phyloP scores from a whole-genome alignment of 1,139 yeast genomes.

The Taphrina betulina region DNA sequence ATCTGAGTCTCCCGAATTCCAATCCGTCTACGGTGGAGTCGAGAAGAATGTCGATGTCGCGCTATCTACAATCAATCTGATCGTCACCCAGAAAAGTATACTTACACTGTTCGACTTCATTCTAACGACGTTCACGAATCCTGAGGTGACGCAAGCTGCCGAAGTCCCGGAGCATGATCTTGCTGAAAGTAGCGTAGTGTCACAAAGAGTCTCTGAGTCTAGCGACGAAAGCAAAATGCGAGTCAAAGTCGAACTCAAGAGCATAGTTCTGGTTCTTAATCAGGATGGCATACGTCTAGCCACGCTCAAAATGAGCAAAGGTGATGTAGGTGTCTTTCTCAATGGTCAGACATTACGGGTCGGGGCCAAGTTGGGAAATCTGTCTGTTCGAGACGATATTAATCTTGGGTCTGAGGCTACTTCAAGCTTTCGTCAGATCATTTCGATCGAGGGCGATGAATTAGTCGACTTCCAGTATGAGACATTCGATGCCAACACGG shows the following conservation, averaged over 20 bases:
- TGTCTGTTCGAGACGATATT: constrained; percentile 74
- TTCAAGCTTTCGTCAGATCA: constrained; percentile 62
- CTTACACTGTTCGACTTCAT: constrained; percentile 77
- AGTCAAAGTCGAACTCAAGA: constrained; percentile 66
- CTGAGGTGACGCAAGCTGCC: constrained; percentile 10
- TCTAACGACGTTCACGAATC: constrained; percentile 76
- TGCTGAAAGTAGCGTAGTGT: constrained; percentile 54
- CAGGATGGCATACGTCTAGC: constrained; percentile 84
- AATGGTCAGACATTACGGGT: constrained; percentile 79
- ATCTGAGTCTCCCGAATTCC: constrained; percentile 63
- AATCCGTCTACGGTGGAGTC: constrained; percentile 53
- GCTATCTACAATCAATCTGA: constrained; percentile 76
- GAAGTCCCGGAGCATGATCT: constrained; percentile 2
- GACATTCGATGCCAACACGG: constrained; percentile 56
- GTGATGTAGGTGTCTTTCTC: constrained; percentile 62
- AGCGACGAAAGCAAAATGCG: constrained; percentile 54
- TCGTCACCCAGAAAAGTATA: constrained; percentile 73
- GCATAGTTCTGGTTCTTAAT: constrained; percentile 71
- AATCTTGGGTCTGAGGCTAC: constrained; percentile 56
- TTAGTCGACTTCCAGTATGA: constrained; percentile 81
- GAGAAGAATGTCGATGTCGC: constrained; percentile 76
- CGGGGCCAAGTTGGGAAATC: constrained; percentile 72
- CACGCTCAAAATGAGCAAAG: constrained; percentile 72
- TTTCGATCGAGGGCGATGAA: constrained; percentile 78
- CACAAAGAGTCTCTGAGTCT: constrained; percentile 61